Conservation (phyloP, 495 filamentous ascomycete genomes). For the Hypomontagnella monticulosa region DNA sequence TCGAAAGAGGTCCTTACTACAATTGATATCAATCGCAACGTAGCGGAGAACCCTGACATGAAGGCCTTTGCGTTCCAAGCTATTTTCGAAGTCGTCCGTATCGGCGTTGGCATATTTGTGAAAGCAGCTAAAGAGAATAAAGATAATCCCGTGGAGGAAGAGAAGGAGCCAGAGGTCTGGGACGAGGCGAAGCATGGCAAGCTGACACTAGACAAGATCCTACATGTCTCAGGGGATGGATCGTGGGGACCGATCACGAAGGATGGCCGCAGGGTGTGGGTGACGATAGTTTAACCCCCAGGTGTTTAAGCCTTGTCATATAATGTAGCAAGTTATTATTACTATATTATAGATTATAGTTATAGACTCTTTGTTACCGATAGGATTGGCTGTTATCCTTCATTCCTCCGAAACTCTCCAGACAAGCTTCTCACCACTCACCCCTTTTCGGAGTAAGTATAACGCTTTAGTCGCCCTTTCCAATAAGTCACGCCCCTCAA, state of each 20-base stretch:
- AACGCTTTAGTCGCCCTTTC: constrained; percentile 61
- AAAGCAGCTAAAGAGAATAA: constrained; percentile 8
- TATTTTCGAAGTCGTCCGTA: constrained; percentile 12
- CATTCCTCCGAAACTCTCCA: constrained; percentile 56
- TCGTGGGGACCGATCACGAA: constrained; percentile 31
- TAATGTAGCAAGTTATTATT: background rate
- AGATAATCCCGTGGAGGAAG: background rate
- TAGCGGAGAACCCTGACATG: constrained; percentile 4
- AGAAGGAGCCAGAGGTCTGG: constrained; percentile 19
- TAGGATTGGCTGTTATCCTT: constrained; percentile 1
- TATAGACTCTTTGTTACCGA: background rate
- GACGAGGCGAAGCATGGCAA: constrained; percentile 29
- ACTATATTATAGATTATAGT: background rate
- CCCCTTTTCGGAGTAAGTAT: constrained; percentile 51
- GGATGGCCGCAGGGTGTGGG: constrained; percentile 26
- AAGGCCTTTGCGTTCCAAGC: constrained; percentile 14
- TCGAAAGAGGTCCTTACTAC: constrained; percentile 5
- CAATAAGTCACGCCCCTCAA: constrained; percentile 59
- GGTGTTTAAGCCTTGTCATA: background rate
- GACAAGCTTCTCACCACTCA: constrained; percentile 61
- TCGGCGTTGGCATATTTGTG: constrained; percentile 23
- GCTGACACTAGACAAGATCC: constrained; percentile 35
- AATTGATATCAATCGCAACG: constrained; percentile 12
- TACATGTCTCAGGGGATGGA: constrained; percentile 22
- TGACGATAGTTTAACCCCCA: constrained; percentile 15